These are phyloP conservation scores for Penicillium sp. DNA, from an alignment of 2,329 filamentous ascomycete species.

Conservation along the genomic window DNA sequence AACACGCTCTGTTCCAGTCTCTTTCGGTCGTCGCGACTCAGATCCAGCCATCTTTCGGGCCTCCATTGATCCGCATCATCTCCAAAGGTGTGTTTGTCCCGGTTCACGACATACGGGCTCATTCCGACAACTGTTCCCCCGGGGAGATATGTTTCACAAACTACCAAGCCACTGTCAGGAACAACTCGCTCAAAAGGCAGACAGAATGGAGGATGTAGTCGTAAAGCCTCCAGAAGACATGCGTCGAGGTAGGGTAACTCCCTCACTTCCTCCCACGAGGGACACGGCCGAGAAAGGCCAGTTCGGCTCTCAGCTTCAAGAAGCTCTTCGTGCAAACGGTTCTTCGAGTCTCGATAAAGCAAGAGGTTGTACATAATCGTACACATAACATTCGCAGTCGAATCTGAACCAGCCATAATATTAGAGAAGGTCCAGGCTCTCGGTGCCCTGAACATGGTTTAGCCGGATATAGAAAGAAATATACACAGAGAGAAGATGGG, in stretches of 20 bases:
- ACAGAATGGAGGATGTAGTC: background rate
- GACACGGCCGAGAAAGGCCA: background rate
- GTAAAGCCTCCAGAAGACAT: background rate
- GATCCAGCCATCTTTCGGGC: background rate
- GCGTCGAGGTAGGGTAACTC: background rate
- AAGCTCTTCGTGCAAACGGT: conserved; percentile 24
- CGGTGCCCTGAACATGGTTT: conserved; percentile 19
- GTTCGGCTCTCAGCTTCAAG: conserved; percentile 1
- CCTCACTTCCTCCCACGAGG: conserved; percentile 17
- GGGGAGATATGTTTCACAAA: background rate
- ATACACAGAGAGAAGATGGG: too few species aligned
- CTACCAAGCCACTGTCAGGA: background rate
- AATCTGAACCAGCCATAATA: conserved; percentile 37
- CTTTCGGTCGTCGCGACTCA: conserved; percentile 5
- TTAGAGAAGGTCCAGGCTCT: conserved; percentile 40
- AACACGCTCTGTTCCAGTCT: conserved; percentile 21
- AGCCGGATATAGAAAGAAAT: too few species aligned
- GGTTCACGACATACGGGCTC: background rate
- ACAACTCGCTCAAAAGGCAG: background rate
- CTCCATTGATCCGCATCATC: background rate
- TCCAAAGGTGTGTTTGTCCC: background rate
- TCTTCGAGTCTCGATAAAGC: conserved; percentile 20
- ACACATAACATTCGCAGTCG: conserved; percentile 32
- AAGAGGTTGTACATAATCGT: conserved; percentile 35
- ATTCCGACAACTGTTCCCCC: background rate